Evolutionary conservation across 176 grass and related monocot species (phyloP), one percentile per base, ranked within the genome.

Genomic region (Eragrostis curvula): DNA sequence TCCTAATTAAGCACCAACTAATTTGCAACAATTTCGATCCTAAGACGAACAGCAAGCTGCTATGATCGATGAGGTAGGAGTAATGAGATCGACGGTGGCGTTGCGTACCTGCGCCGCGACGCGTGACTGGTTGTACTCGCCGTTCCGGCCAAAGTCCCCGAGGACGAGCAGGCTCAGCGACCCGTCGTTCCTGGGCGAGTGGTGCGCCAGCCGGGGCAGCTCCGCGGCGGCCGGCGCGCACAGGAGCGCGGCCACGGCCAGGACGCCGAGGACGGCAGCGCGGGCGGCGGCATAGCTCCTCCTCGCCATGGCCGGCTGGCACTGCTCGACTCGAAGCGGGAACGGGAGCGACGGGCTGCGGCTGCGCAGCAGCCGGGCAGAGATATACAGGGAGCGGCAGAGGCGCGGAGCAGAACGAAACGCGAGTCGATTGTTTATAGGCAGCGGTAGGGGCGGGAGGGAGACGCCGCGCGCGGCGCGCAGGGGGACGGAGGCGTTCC

Each of bases 111-210:
- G 90, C 9, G 71, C 50, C 3, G 96, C 92, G 60, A 98, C 89
- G 58, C 48, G 14, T n/a, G 89, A 88, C 71, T 99, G 96, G 83
- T 99, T 99, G 74, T 81, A 80, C n/a, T 21, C 5, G 12, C 96
- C 96, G 32, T 85, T 91, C 44, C 96, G 94, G 18, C 96, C 96
- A 88, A 87, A 93, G 73, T 99, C 96, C 7, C 96, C 92, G 91
- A 96, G 11, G 70, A 96, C 89, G 65, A 99, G 85, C 64, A 96
- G 66, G 64, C 79, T 93, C n/a, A 99, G 79, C 56, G 93, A 88
- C 0, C 87, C 89, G 62, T 85, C 85, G 62, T 66, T 73, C 73
- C 83, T 99, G 52, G 85, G 2, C 27, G 86, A 64, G 52, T 10
- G 1, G 58, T 89, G 91, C 67, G 90, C 74, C 57, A 99, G 39